Percentiles rank a stretch among this genome's conserved stretches.
phyloP scores from a whole-genome alignment of 2,329 filamentous ascomycete genomes.

The Xylaria arbuscula region DNA sequence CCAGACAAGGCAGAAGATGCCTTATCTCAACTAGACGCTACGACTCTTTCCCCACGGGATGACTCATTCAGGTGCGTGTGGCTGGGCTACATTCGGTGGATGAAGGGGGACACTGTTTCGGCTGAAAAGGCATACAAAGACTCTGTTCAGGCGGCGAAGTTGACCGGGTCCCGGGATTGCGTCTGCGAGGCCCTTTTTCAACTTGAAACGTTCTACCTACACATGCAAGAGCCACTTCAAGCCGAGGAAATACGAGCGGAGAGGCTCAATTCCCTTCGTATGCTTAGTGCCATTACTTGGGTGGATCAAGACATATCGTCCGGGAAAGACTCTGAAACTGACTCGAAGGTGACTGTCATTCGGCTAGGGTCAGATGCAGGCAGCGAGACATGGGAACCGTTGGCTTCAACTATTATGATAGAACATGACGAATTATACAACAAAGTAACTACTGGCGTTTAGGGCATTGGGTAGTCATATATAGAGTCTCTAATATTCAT shows the following conservation, averaged over 20 bases:
- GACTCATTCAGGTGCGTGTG: slow-evolving; percentile 46
- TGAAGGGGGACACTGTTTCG: slow-evolving; percentile 38
- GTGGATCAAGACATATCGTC: slow-evolving; percentile 26
- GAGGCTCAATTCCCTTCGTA: slow-evolving; percentile 41
- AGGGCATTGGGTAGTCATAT: slow-evolving; percentile 25
- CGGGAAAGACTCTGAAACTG: slow-evolving; percentile 18
- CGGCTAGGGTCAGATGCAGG: slow-evolving; percentile 33
- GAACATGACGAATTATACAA: slow-evolving; percentile 36
- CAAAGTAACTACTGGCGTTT: slow-evolving; percentile 28
- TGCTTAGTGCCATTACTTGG: slow-evolving; percentile 43
- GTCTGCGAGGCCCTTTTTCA: slow-evolving; percentile 47
- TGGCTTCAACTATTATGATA: slow-evolving; percentile 34
- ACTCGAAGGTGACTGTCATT: slow-evolving; percentile 30
- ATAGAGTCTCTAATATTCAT: slow-evolving; percentile 19
- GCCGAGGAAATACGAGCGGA: slow-evolving; percentile 45
- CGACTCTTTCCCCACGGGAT: slow-evolving; percentile 42
- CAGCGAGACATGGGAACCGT: slow-evolving; percentile 31
- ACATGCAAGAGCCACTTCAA: slow-evolving; percentile 41
- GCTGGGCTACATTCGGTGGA: slow-evolving; percentile 46
- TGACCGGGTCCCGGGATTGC: slow-evolving; percentile 46
- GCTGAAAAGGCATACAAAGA: slow-evolving; percentile 45
- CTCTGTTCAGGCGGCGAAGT: slow-evolving; percentile 42
- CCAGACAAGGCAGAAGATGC: slow-evolving; percentile 44
- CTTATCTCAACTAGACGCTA: slow-evolving; percentile 38
- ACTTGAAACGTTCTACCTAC: slow-evolving; percentile 47